Conservation (phyloP, 78 protist genomes). For the Chrysochromulina tobinii region DNA sequence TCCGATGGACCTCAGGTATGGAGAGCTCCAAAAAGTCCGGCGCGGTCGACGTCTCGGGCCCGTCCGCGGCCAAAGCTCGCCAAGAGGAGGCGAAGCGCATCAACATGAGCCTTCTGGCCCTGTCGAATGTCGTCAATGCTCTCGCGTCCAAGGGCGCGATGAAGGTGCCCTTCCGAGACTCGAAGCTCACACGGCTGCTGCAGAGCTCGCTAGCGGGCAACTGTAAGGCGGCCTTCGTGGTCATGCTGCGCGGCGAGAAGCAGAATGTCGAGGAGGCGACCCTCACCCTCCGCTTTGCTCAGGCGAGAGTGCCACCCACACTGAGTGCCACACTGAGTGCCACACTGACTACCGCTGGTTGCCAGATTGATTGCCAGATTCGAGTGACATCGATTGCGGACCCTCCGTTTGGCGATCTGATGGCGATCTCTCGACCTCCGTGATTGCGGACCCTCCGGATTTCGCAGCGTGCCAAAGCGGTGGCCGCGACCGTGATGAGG, state of each 20-base stretch:
- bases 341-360: no score
- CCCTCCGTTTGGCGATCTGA: no score
- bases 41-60: neutral
- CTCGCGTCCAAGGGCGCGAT: neutral
- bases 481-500: no score
- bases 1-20: neutral
- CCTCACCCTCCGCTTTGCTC: slow-evolving; percentile 62
- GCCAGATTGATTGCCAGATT: no score
- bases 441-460: no score
- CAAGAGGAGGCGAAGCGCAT: slow-evolving; percentile 60
- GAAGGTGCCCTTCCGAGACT: slow-evolving; percentile 25
- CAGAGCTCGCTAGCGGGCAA: slow-evolving; percentile 64
- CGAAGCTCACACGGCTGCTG: slow-evolving; percentile 44
- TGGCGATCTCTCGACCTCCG: no score
- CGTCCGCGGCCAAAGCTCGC: slow-evolving; percentile 4
- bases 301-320: neutral
- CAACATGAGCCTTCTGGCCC: slow-evolving; percentile 49
- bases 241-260: slow-evolving; percentile 48
- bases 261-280: slow-evolving; percentile 44
- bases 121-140: slow-evolving; percentile 29
- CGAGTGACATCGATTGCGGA: no score
- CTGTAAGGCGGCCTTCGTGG: slow-evolving; percentile 61
- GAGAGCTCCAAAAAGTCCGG: slow-evolving; percentile 57
- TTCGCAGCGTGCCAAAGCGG: no score
- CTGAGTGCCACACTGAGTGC: no score